Evolutionary conservation across 2,329 filamentous ascomycete species (phyloP), one percentile per base, ranked within the genome.

Genomic region (Dryadomyces quercivorus): DNA sequence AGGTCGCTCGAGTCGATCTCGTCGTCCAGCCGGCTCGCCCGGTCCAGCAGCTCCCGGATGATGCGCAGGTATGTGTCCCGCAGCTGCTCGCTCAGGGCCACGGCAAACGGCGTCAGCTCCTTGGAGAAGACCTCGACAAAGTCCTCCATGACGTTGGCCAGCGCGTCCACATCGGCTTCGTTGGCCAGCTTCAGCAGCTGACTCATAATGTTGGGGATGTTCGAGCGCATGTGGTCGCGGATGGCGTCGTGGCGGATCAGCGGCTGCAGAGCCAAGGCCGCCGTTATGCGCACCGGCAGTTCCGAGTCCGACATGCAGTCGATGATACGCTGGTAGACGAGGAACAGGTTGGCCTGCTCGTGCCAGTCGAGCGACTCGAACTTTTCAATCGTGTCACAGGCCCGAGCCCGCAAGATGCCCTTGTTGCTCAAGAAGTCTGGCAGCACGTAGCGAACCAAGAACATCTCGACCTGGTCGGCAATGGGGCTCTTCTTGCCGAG

Each of bases 111-210:
- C 6, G 93, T 97, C 49, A 98, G 78, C 67, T 98, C 93, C 2
- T 89, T 80, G n/a, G 93, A 92, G 66, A 98, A 98, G 2, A 97
- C 91, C 69, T 98, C 93, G 48, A 98, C 93, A 66, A 98, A 98
- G 66, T 98, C 93, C 70, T 98, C 93, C 93, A 98, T 98, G 43
- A 98, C 93, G 64, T 97, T 97, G 21, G 93, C 92, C 44, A 98
- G 76, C 5, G 93, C 91, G 69, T 98, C 93, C 50, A 98, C 92
- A 66, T 98, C 93, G 56, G 94, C 93, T 70, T 98, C 93, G 65
- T 98, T 98, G 31, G 93, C 92, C 55, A 98, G 75, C 73, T 97
- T 97, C 54, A 98, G 77, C 15, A 98, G 78, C 70, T 98, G 92
- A 71, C 97, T 94, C 93, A 98, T 98, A 64, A 98, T 97, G 64